Base-by-base conservation (phyloP, 2,329 filamentous ascomycete genomes). In the Colletotrichum coccodes region DNA sequence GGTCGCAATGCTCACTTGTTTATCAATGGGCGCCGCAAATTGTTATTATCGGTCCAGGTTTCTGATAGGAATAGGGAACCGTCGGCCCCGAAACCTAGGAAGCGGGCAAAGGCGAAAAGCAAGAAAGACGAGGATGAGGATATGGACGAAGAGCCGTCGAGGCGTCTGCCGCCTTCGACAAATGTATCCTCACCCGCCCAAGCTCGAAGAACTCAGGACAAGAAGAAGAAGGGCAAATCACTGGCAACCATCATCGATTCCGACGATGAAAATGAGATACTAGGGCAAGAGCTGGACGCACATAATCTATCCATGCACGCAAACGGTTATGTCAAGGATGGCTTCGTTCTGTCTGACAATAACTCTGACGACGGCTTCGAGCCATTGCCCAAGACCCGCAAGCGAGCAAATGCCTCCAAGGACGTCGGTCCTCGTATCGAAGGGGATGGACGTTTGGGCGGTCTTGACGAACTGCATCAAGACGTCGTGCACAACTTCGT, bases 401-500 rank as follows among this genome's bases (percentile, higher is more conserved):
- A 46, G 65, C 72, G 52, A 30, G 50, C 40, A 60, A 67, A 61
- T 16, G 21, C 54, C 18, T 59, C 56, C 70, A 64, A 46, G 30
- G 72, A 84, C 21, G 78, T 87, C 28, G 88, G 87, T 2, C 84
- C 86, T 34, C 90, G 90, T 1, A 92, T 92, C 69, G 86, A 84
- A 1, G 81, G 80, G 14, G 87, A 91, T 73, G 77, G 82, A 23
- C 84, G 85, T 23, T 82, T 92, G 71, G 81, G 83, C 21, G 79
- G 80, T 21, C 78, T 94, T 2, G 81, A 84, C 16, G 86, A 89
- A 0, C 78, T 91, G 26, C 92, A 94, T 73, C 84, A 85, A 53
- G 85, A 88, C 63, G 79, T 93, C 26, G 83, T 94, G n/a, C 80
- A 86, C 26, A 81, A 85, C 34, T 96, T 95, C 75, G 84, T 94